Conservation (phyloP, 306 rosid genomes). For the Prunus padus region DNA sequence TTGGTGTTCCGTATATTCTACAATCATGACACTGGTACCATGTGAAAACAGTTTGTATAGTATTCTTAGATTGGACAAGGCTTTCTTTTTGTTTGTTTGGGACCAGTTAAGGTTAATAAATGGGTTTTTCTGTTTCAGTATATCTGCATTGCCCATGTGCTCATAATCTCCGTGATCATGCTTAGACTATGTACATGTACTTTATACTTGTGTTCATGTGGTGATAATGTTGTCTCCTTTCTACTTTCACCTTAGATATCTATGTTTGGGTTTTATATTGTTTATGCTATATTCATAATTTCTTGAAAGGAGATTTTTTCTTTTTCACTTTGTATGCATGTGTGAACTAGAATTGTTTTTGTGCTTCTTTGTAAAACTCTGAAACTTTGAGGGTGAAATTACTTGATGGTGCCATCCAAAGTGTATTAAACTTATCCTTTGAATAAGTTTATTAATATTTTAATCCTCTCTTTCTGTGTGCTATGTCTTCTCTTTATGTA, state of each 20-base stretch:
- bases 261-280: not conserved
- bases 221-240: constrained; percentile 3
- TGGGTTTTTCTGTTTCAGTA: not conserved
- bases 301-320: not conserved
- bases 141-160: not conserved
- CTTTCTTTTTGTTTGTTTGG: not conserved
- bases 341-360: not conserved
- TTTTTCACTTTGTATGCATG: not conserved
- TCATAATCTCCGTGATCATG: not conserved
- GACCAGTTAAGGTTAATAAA: not conserved
- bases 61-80: not conserved
- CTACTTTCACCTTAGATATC: not conserved
- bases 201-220: not conserved
- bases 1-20: not conserved
- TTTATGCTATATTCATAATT: not conserved
- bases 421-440: not conserved
- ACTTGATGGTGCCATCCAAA: not conserved
- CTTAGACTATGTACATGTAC: not conserved
- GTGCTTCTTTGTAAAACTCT: not conserved
- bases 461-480: not conserved
- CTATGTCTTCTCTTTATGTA: not conserved
- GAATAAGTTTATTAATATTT: not conserved
- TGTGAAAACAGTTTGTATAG: not conserved
- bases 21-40: not conserved
- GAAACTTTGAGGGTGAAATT: not conserved